phyloP scores from a whole-genome alignment of 768 basidiomycete genomes.

The Scleroderma bovista region DNA sequence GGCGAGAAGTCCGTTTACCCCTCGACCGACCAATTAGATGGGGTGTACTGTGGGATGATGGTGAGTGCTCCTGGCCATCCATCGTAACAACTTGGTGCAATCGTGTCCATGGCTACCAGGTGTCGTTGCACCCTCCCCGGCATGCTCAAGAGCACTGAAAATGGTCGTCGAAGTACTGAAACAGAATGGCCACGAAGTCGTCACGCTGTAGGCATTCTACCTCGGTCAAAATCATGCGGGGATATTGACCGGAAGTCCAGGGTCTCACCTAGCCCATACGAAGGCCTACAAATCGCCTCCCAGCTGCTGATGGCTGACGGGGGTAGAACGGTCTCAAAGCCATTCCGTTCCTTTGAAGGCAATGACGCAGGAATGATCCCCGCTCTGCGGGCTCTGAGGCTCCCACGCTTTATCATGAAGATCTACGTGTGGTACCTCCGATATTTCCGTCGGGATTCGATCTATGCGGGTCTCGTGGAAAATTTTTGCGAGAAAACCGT shows the following conservation, averaged over 20 bases:
- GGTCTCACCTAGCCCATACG: slow-evolving; percentile 42
- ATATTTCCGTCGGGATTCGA: slow-evolving; percentile 45
- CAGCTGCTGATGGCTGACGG: slow-evolving; percentile 50
- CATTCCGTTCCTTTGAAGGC: slow-evolving; percentile 36
- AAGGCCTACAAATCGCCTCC: slow-evolving; percentile 47
- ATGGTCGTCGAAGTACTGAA: slow-evolving; percentile 40
- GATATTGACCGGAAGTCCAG: slow-evolving; percentile 6
- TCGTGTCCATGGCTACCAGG: slow-evolving; percentile 32
- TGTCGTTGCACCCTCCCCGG: slow-evolving; percentile 52
- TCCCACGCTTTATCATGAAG: slow-evolving; percentile 43
- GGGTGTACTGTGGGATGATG: slow-evolving; percentile 62
- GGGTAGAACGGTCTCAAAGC: slow-evolving; percentile 32
- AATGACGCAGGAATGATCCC: slow-evolving; percentile 45
- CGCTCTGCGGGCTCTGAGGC: slow-evolving; percentile 34
- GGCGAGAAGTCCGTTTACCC: slow-evolving; percentile 34
- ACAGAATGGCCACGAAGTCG: slow-evolving; percentile 44
- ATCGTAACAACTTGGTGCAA: neutral
- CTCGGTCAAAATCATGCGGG: neutral
- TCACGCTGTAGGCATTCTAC: slow-evolving; percentile 43
- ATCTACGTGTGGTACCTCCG: slow-evolving; percentile 48
- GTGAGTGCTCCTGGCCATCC: slow-evolving; percentile 21
- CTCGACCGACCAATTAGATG: slow-evolving; percentile 50
- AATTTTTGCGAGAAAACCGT: slow-evolving; percentile 45
- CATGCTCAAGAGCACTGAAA: slow-evolving; percentile 50
- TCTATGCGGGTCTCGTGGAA: slow-evolving; percentile 51